Base-by-base conservation (phyloP, 2,329 filamentous ascomycete genomes). In the Phyllosticta citriasiana region DNA sequence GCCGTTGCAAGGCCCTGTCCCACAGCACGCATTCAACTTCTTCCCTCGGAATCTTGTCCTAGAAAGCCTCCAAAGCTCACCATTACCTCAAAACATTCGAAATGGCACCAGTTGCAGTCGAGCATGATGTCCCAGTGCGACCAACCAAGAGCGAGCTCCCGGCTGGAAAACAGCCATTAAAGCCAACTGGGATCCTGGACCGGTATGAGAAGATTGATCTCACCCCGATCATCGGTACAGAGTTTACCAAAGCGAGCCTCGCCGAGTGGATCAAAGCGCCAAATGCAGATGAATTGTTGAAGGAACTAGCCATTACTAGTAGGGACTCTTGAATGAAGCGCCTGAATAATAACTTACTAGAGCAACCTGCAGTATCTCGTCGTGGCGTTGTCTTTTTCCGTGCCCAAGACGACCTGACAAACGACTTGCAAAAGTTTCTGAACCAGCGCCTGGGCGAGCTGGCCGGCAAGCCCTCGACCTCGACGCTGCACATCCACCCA, bases 181-280 rank as follows among this genome's bases (percentile, higher is more conserved):
- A 80, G 69, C 71, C 78, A 3, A 79, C 77, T 1, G 82, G 82
- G 0, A 76, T 71, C 1, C 74, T 85, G 0, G 77, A 84, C 50
- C 62, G 75, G 10, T 82, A 79, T 63, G 77, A 83, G 63, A 76
- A 77, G 2, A 82, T 84, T 61, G 84, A 87, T 33, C 73, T 81
- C 4, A 87, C 84, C 1, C 84, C 84, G 0, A 73, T 80, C 52
- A 86, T 88, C 61, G 85, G 85, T 4, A 78, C 79, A 6, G 85
- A 88, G 67, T 88, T 80, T 64, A 76, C 79, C n/a, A 78, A 77
- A 14, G 67, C 81, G 35, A 81, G 85, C 64, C 75, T 88, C 0
- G 80, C 80, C 5, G 84, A 89, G 35, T 84, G 89, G 50, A 76
- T 89, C 5, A 75, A 83, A 27, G 82, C 83, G 0, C 76, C 81